Base-by-base conservation (phyloP, 768 basidiomycete species). In the Hirschioporus abietinus region DNA sequence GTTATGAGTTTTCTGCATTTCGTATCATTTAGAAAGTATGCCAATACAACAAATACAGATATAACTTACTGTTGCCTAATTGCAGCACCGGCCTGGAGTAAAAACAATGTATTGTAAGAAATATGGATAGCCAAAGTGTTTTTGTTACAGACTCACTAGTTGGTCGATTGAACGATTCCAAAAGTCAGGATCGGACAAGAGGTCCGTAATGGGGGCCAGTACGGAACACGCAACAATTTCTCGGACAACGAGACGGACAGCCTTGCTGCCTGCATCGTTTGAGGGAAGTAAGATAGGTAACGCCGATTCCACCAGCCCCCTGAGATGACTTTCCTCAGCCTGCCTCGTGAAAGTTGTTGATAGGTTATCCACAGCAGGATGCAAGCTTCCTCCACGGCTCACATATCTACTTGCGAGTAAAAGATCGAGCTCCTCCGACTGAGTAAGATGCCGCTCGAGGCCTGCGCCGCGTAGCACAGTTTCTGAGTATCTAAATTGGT, bases 161-260 rank as follows among this genome's bases (percentile, higher is more conserved):
- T 95, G 89, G 76, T 98, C 96, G 63, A 98, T 92, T 42, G 87
- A 85, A 66, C 87, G 83, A 78, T 99, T 99, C 95, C 95, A 98
- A 70, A 97, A 97, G 76, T 99, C 97, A 5, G 95, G 93, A 75
- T 99, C 97, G 30, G 91, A 84, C 36, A 98, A 74, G 89, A 96
- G 93, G 63, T 98, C 93, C 82, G 96, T 88, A 65, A 96, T 76
- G 15, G 96, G 95, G 72, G 91, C 88, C 57, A 98, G 73, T 2
- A 96, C 87, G 1, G 89, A 81, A 73, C 93, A 96, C 4, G 91
- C 85, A 0, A 90, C 80, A 70, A 98, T 84, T 77, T 99, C 97
- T 60, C 94, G 80, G 2, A 88, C 86, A 18, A 92, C 87, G 42
- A 91, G 84, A 67, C 78, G 85, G 61, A 97, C 81, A 5, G 86